Evolutionary conservation across 139 green algal species (phyloP).

Genomic region (Protoeuglena noctilucae): DNA sequence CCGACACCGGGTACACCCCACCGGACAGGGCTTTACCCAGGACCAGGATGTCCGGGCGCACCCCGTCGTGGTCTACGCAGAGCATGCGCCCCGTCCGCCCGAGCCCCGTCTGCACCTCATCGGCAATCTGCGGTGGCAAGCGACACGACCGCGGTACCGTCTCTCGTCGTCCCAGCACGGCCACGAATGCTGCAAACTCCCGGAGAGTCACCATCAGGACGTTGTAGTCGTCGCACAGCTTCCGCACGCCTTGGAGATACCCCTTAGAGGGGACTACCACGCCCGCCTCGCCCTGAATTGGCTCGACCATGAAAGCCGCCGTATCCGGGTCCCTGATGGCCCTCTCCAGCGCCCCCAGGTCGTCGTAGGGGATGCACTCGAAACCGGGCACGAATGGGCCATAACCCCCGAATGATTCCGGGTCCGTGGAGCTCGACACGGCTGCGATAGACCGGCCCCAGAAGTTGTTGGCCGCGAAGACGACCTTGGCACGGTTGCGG

Average conservation of each 20-base stretch:
- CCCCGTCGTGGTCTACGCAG: conserved; percentile 62
- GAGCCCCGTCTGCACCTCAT: conserved; percentile 73
- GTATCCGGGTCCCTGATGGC: conserved; percentile 69
- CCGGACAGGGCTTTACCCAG: conserved; percentile 76
- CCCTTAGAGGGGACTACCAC: conserved; percentile 80
- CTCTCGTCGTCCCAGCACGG: conserved; percentile 1
- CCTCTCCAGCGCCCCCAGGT: conserved; percentile 57
- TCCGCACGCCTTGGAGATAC: conserved; percentile 56
- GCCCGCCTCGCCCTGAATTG: conserved; percentile 88
- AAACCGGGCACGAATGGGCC: conserved; percentile 90
- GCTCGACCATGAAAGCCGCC: conserved; percentile 94
- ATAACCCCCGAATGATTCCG: conserved; percentile 45
- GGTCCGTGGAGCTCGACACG: conserved; percentile 75
- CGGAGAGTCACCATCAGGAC: too few species aligned
- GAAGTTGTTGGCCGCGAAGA: conserved; percentile 91
- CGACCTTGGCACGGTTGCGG: conserved; percentile 68
- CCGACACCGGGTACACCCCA: conserved; percentile 79
- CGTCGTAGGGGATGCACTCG: conserved; percentile 87
- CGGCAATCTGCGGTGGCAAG: conserved; percentile 87
- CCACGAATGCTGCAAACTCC: not conserved
- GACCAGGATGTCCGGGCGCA: conserved; percentile 81
- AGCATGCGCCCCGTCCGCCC: conserved; percentile 73
- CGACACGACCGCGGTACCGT: too few species aligned
- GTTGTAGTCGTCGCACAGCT: conserved; percentile 69
- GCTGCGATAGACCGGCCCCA: conserved; percentile 85